Evolutionary conservation across 225 moss, liverwort and hornwort genomes (phyloP).

Genomic region (Antitrichia curtipendula): DNA sequence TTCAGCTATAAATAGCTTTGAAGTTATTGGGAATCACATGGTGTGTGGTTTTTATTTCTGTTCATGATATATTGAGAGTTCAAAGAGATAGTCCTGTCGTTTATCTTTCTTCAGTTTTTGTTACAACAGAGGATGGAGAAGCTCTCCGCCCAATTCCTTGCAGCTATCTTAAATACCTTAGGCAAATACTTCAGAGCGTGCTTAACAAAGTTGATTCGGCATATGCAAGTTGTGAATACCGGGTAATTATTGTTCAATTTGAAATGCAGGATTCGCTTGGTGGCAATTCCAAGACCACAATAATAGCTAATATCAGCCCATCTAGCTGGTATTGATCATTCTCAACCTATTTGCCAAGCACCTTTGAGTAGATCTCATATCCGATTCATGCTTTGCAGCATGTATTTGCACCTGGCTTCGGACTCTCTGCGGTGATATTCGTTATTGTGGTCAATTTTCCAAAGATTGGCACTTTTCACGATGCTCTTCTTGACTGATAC

Average conservation of each 20-base stretch:
- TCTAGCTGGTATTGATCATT: constrained; percentile 57
- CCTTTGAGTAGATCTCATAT: neutral
- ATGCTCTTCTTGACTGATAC: neutral
- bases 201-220: neutral
- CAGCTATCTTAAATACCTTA: neutral
- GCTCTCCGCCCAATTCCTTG: neutral
- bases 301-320: constrained; percentile 87
- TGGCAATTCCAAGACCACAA: constrained; percentile 92
- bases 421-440: neutral
- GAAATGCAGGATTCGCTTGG: constrained; percentile 77
- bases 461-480: neutral
- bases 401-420: neutral
- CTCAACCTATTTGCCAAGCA: neutral
- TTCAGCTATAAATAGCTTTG: neutral
- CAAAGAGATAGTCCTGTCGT: neutral
- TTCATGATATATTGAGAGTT: neutral
- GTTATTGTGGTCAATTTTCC: neutral
- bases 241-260: neutral
- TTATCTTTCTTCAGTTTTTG: neutral
- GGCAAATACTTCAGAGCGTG: neutral
- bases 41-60: neutral
- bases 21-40: neutral
- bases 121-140: neutral
- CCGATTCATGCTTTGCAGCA: neutral
- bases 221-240: neutral